Evolutionary conservation across 345 rosid genomes (phyloP), one percentile per base, ranked within the genome.

Genomic region (Corymbia maculata): DNA sequence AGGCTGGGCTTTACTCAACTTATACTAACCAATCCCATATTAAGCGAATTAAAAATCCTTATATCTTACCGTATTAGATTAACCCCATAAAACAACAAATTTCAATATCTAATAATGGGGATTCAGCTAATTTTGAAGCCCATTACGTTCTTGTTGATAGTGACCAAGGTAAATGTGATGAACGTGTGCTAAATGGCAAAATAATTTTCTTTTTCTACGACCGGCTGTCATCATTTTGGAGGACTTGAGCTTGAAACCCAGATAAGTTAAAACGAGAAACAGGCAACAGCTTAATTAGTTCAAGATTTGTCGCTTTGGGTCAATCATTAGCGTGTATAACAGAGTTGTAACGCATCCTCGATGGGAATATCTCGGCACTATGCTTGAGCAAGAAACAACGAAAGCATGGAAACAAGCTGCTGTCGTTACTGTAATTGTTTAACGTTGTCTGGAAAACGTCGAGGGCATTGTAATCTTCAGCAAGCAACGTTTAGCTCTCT

Each of bases 1-100:
- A 22, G 0, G 12, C 61, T 2, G 4, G 4, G 0, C 11, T 55
- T 3, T 21, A 55, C 12, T 55, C 0, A 0, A 26, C 26, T 26
- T 0, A 22, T 2, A 55, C 9, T 55, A 55, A 7, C 22, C 1
- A 55, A 55, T 21, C 61, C 0, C 28, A 22, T 55, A 55, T 55
- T 55, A 55, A 0, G 22, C 0, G 21, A 55, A 55, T 55, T 55
- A 55, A 55, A 5, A 55, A 55, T 22, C 9, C 21, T 22, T 55
- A 22, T 4, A 21, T 55, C 9, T 55, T 22, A 55, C 13, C 61
- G 8, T 9, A 5, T 55, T 55, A 55, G 61, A 55, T 5, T 0
- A 55, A 55, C 24, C 4, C 61, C 4, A 2, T 0, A 4, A 22
- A 55, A 4, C 2, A 4, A 28, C 9, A 55, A 22, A 0, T 55